Evolutionary conservation across 73 alveolate species (phyloP).

Genomic region (Tetrahymena borealis): DNA sequence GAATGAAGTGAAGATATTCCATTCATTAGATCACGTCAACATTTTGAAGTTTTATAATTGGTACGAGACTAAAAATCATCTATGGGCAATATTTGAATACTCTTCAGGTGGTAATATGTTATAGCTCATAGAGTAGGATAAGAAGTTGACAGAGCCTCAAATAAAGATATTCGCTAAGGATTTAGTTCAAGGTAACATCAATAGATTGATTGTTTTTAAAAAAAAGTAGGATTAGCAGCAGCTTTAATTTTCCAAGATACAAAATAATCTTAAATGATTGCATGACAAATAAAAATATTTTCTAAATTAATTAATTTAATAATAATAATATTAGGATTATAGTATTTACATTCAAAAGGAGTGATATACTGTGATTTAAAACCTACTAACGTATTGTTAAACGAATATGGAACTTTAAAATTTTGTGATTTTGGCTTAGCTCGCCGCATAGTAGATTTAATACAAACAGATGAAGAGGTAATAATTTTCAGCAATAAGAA

Average conservation of each 20-base stretch:
- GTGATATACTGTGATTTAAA: constrained; percentile 93
- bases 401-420: constrained; percentile 90
- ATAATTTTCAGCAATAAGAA: not conserved
- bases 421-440: constrained; percentile 93
- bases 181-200: not conserved
- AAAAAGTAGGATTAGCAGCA: too few relatives aligned
- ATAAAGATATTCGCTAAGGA: not conserved
- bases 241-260: too few relatives aligned
- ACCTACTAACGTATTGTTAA: constrained; percentile 93
- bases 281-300: too few relatives aligned
- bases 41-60: constrained; percentile 71
- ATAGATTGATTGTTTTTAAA: too few relatives aligned
- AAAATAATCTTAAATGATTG: too few relatives aligned
- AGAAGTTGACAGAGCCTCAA: constrained; percentile 11
- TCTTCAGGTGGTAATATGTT: constrained; percentile 90
- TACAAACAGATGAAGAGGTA: constrained; percentile 3
- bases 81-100: constrained; percentile 90
- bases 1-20: constrained; percentile 59
- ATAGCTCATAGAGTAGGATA: constrained; percentile 70
- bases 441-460: constrained; percentile 56
- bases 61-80: constrained; percentile 91
- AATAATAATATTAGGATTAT: constrained; percentile 60
- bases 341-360: constrained; percentile 85
- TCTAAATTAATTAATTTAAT: constrained; percentile 7
- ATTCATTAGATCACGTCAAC: constrained; percentile 55